phyloP scores from a whole-genome alignment of 805 yeast genomes.

The Barnettozyma populi region DNA sequence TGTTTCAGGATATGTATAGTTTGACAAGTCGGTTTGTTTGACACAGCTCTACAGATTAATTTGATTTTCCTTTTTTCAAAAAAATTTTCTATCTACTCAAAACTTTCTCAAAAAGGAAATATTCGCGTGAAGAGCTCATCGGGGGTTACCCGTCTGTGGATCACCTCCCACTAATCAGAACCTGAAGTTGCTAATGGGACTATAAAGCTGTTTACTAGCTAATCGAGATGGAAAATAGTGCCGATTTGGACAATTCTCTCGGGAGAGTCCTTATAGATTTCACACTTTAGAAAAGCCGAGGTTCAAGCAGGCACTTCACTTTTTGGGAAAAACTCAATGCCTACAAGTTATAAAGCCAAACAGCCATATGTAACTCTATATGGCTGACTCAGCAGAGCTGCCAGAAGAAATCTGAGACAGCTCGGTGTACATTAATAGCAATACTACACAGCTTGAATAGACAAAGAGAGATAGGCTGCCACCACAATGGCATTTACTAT shows the following conservation, averaged over 20 bases:
- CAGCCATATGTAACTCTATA: no score
- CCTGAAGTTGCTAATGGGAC: neutral
- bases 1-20: slow-evolving; percentile 30
- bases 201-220: no score
- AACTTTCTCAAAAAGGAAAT: neutral
- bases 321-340: no score
- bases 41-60: neutral
- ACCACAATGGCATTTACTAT: slow-evolving; percentile 14
- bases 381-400: neutral
- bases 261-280: no score
- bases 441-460: no score
- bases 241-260: no score
- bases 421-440: no score
- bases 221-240: no score
- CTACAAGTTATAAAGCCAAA: no score
- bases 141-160: slow-evolving; percentile 3
- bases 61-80: neutral
- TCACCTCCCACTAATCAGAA: neutral
- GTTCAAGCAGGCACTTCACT: no score
- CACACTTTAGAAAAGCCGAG: no score
- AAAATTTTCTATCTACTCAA: slow-evolving; percentile 1
- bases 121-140: slow-evolving; percentile 7
- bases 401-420: neutral
- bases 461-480: neutral
- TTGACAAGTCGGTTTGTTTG: neutral